Evolutionary conservation across 1,284 basidiomycete genomes (phyloP).

Genomic region (Wallemia hederae): DNA sequence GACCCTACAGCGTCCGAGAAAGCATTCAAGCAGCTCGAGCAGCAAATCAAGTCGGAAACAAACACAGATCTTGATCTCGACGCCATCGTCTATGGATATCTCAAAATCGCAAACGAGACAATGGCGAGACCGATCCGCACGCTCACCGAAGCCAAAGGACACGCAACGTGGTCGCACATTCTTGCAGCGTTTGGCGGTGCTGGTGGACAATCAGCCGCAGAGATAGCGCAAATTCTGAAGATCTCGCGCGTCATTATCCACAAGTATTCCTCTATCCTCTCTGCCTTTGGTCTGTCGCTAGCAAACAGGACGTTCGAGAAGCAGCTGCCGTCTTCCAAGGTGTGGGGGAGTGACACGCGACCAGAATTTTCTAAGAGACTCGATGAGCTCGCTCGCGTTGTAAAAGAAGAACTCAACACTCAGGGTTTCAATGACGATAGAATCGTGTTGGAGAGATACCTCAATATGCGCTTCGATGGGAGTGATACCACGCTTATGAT

Average conservation of each 20-base stretch:
- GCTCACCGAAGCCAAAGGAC: constrained; percentile 64
- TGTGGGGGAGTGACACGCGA: constrained; percentile 24
- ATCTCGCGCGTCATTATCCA: constrained; percentile 64
- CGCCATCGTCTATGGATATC: constrained; percentile 72
- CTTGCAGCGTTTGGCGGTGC: constrained; percentile 72
- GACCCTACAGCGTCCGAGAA: constrained; percentile 34
- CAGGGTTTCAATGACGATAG: constrained; percentile 51
- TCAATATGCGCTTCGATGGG: constrained; percentile 71
- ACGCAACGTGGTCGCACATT: constrained; percentile 53
- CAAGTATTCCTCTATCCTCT: constrained; percentile 55
- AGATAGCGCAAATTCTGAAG: constrained; percentile 47
- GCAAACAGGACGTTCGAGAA: constrained; percentile 62
- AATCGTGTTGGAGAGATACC: constrained; percentile 43
- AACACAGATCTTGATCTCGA: constrained; percentile 36
- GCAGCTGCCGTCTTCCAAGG: constrained; percentile 47
- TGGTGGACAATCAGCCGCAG: constrained; percentile 72
- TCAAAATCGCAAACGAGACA: constrained; percentile 25
- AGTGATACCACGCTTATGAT: constrained; percentile 68
- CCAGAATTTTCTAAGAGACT: constrained; percentile 24
- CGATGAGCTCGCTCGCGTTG: constrained; percentile 30
- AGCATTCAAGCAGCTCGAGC: constrained; percentile 34
- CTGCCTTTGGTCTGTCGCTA: constrained; percentile 63
- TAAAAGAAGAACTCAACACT: constrained; percentile 31
- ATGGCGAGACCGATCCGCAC: constrained; percentile 45
- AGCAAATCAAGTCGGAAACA: constrained; percentile 34